Percentiles rank a stretch among this genome's conserved stretches.
Evolutionary conservation across 192 early-diverging fungal species (phyloP).

Genomic region (Linnemannia exigua): DNA sequence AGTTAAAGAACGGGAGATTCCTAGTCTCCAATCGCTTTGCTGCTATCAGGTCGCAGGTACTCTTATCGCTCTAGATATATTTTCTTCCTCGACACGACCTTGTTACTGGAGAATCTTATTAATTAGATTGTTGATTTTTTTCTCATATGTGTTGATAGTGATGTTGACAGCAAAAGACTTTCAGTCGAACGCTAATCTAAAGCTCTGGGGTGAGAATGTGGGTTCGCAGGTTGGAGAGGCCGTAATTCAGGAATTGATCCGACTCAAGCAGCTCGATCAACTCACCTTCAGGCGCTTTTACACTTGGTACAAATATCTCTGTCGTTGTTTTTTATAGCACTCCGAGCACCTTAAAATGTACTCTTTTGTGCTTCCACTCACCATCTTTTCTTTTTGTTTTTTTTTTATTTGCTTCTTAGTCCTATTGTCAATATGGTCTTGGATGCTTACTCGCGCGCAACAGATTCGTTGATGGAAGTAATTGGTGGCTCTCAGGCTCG

Average conservation of each 20-base stretch:
- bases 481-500: slow-evolving; percentile 48
- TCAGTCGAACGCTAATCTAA: slow-evolving; percentile 20
- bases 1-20: slow-evolving; percentile 18
- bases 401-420: slow-evolving; percentile 5
- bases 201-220: slow-evolving; percentile 21
- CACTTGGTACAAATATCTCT: slow-evolving; percentile 33
- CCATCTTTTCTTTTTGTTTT: background rate
- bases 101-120: no score
- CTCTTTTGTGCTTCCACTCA: background rate
- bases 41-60: slow-evolving; percentile 55
- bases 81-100: no score
- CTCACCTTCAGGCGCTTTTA: slow-evolving; percentile 49
- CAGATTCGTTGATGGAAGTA: slow-evolving; percentile 62
- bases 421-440: slow-evolving; percentile 57
- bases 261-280: slow-evolving; percentile 51
- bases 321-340: slow-evolving; percentile 30
- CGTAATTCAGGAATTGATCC: slow-evolving; percentile 47
- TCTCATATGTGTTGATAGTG: background rate
- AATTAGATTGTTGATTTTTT: background rate
- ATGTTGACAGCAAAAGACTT: slow-evolving; percentile 35
- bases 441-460: slow-evolving; percentile 61
- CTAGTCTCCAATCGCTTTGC: slow-evolving; percentile 54
- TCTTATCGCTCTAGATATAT: background rate
- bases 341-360: no score
- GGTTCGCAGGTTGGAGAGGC: slow-evolving; percentile 36